Base-by-base conservation (phyloP, 2,329 filamentous ascomycete species). In the Orbilia javanica region DNA sequence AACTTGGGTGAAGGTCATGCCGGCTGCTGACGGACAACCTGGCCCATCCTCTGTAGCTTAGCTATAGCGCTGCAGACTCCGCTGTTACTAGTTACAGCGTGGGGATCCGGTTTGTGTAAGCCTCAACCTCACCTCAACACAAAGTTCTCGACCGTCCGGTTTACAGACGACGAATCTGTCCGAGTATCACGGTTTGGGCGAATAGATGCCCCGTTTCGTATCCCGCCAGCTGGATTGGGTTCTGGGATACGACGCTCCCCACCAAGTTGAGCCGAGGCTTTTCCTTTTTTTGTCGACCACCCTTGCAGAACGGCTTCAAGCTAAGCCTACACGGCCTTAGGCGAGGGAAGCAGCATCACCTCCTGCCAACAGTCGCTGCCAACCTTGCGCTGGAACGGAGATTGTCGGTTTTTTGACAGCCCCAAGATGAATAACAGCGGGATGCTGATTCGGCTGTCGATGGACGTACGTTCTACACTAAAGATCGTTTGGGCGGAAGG, bases 211-310 rank as follows among this genome's bases (percentile, higher is more conserved):
- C 39, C 39, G 57, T 55, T 70, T 71, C 73, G 65, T 77, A 77
- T 76, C 72, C 44, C 11, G 36, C 36, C 1, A n/a, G 18, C 65
- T 65, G 34, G 50, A 77, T 70, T 63, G 10, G 66, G 66, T 60
- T 69, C 57, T 10, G 5, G 4, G 46, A 77, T 77, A 77, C 73
- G 73, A 77, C 64, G 20, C 1, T 13, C 34, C 18, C 52, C 55
- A 27, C 31, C 3, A 7, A 13, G 27, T 42, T 34, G 18, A 64
- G 29, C 64, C 71, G 57, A 69, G 64, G 64, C 31, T 55, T 44
- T 75, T 55, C 34, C 55, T 53, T 11, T 63, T 52, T 69, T 39
- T 44, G 20, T 60, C 34, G 42, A 57, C 22, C 52, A 44, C 52
- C 52, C 52, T n/a, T 57, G 52, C 52, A 1, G 22, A 36, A 53